Percentiles rank a stretch among this genome's conserved stretches.
These are phyloP conservation scores for Apiospora saccharicola DNA, from an alignment of 2,329 filamentous ascomycete genomes.

Conservation along the genomic window DNA sequence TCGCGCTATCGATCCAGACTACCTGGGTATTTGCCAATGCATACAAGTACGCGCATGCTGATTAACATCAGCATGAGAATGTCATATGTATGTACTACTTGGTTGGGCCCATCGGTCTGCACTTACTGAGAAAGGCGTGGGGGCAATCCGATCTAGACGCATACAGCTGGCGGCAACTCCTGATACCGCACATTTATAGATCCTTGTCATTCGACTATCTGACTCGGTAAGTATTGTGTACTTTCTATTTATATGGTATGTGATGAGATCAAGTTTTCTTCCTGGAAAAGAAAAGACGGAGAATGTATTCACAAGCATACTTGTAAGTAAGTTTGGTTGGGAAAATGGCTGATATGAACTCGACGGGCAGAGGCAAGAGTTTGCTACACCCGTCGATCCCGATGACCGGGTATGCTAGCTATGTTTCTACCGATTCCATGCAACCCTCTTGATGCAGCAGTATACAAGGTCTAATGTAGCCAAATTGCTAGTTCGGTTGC, in stretches of 20 bases:
- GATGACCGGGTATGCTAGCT: background rate
- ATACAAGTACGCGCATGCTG: background rate
- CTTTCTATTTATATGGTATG: background rate
- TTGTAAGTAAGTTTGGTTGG: background rate
- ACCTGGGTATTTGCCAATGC: background rate
- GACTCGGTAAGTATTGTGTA: background rate
- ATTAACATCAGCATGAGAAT: background rate
- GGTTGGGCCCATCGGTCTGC: background rate
- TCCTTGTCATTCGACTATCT: background rate
- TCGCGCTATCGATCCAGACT: background rate
- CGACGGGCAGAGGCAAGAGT: background rate
- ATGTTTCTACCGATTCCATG: background rate
- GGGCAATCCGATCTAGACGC: background rate
- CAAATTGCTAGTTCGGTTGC: background rate
- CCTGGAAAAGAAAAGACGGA: background rate
- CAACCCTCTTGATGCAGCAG: background rate
- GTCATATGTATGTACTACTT: background rate
- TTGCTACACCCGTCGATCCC: background rate
- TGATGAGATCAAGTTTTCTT: background rate
- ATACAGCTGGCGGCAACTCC: background rate
- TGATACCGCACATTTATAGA: background rate
- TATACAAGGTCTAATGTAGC: background rate
- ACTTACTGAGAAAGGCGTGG: background rate
- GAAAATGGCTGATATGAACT: background rate
- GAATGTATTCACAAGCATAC: background rate